Conservation (phyloP, 352 stramenopile genomes). For the Lagenidium giganteum region DNA sequence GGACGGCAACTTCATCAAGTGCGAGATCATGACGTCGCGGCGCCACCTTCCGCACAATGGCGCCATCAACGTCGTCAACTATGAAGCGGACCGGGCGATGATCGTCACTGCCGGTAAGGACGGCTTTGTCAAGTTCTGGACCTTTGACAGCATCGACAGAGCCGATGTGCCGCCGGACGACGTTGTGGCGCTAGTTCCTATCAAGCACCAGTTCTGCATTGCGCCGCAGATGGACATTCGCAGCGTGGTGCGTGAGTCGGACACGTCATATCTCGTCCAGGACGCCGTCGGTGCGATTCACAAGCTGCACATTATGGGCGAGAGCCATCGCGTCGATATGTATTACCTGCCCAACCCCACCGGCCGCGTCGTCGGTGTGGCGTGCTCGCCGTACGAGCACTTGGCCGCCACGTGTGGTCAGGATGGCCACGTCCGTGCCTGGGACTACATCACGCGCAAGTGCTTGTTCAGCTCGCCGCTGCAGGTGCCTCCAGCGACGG, state of each 20-base stretch:
- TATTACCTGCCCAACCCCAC: slow-evolving; percentile 64
- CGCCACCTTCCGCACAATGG: slow-evolving; percentile 65
- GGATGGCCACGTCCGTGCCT: slow-evolving; percentile 84
- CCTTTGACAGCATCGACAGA: slow-evolving; percentile 76
- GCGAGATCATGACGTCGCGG: slow-evolving; percentile 70
- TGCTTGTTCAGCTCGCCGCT: slow-evolving; percentile 27
- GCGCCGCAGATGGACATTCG: slow-evolving; percentile 59
- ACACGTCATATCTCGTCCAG: slow-evolving; percentile 53
- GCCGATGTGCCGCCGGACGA: slow-evolving; percentile 84
- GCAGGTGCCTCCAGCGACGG: slow-evolving; percentile 2
- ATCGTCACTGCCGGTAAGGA: slow-evolving; percentile 78
- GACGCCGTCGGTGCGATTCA: slow-evolving; percentile 50
- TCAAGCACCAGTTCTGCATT: slow-evolving; percentile 56
- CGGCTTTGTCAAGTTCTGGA: slow-evolving; percentile 89
- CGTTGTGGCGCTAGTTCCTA: slow-evolving; percentile 62
- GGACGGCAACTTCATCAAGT: slow-evolving; percentile 97
- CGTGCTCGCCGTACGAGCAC: slow-evolving; percentile 83
- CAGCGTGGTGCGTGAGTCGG: slow-evolving; percentile 41
- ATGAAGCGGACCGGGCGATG: slow-evolving; percentile 31
- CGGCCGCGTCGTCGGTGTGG: slow-evolving; percentile 63
- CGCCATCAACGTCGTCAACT: slow-evolving; percentile 70
- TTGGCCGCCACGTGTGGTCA: slow-evolving; percentile 73
- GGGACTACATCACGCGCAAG: slow-evolving; percentile 78
- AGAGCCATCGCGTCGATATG: slow-evolving; percentile 35
- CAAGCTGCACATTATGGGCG: slow-evolving; percentile 30